These are phyloP conservation scores for Gymnopilus junonius DNA, from an alignment of 768 basidiomycete genomes.

Conservation along the genomic window DNA sequence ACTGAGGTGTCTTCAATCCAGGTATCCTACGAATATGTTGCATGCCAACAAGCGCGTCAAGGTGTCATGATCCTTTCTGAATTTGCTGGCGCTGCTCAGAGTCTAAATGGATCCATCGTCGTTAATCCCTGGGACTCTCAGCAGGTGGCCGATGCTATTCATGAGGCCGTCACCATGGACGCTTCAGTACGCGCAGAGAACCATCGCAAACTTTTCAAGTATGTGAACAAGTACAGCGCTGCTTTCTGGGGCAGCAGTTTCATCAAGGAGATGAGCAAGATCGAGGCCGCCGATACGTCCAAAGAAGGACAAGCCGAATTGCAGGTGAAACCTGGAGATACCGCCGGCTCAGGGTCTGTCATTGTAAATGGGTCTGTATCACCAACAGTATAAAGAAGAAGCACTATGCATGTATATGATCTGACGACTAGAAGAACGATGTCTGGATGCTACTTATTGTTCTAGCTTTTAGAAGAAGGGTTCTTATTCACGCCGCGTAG, in stretches of 20 bases:
- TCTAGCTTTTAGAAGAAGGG: background rate
- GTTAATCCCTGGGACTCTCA: slow-evolving; percentile 99
- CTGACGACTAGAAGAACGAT: slow-evolving; percentile 2
- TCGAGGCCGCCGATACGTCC: slow-evolving; percentile 46
- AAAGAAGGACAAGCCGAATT: slow-evolving; percentile 40
- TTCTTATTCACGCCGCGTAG: background rate
- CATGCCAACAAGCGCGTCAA: slow-evolving; percentile 90
- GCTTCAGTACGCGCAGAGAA: slow-evolving; percentile 85
- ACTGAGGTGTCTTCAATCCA: slow-evolving; percentile 35
- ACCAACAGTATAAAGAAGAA: background rate
- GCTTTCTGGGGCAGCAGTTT: slow-evolving; percentile 93
- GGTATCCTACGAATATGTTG: slow-evolving; percentile 99
- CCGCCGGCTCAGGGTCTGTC: slow-evolving; percentile 11
- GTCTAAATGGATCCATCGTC: slow-evolving; percentile 92
- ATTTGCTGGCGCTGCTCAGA: slow-evolving; percentile 97
- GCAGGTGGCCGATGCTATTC: slow-evolving; percentile 96
- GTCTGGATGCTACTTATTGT: background rate
- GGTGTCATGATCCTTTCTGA: slow-evolving; percentile 98
- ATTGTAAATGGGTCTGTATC: slow-evolving; percentile 11
- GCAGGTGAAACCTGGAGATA: slow-evolving; percentile 25
- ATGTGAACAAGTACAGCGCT: slow-evolving; percentile 93
- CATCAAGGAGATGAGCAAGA: slow-evolving; percentile 80
- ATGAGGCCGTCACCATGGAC: slow-evolving; percentile 92
- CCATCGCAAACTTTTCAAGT: slow-evolving; percentile 94
- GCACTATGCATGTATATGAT: background rate